Percentiles rank a stretch among this genome's conserved stretches.
phyloP scores from a whole-genome alignment of 192 early-diverging fungal genomes.

The Fimicolochytrium jonesii region DNA sequence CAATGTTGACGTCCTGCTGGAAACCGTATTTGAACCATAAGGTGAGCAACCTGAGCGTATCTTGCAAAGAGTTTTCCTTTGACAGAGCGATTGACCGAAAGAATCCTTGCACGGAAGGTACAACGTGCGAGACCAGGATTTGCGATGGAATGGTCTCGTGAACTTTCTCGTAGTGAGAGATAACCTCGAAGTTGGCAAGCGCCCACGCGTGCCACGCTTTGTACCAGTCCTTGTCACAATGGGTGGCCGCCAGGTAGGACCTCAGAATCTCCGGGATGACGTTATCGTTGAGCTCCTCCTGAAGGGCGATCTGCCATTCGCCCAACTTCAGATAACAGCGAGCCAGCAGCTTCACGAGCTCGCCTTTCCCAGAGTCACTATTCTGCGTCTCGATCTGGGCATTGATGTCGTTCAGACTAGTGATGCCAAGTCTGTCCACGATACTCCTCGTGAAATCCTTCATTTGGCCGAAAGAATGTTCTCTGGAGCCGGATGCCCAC shows the following conservation, averaged over 20 bases:
- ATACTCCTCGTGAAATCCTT: conserved; percentile 73
- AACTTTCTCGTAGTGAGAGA: conserved; percentile 67
- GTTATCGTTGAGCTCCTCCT: conserved; percentile 56
- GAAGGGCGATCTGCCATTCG: conserved; percentile 77
- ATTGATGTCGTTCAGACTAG: conserved; percentile 48
- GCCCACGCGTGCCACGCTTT: conserved; percentile 98
- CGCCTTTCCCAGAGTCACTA: conserved; percentile 31
- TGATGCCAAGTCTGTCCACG: conserved; percentile 55
- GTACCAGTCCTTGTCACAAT: conserved; percentile 89
- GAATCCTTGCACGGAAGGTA: conserved; percentile 88
- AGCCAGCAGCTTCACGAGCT: conserved; percentile 41
- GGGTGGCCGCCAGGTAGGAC: conserved; percentile 80
- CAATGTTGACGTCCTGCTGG: conserved; percentile 75
- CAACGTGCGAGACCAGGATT: conserved; percentile 62
- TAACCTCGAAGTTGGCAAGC: conserved; percentile 85
- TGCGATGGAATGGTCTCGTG: conserved; percentile 43
- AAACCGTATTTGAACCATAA: conserved; percentile 96
- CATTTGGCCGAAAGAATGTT: conserved; percentile 70
- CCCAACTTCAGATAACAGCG: conserved; percentile 89
- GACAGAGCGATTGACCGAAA: conserved; percentile 90
- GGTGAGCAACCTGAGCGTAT: conserved; percentile 87
- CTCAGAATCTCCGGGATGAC: conserved; percentile 69
- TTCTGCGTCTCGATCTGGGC: conserved; percentile 32
- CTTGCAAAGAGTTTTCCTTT: conserved; percentile 82
- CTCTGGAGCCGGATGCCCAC: conserved; percentile 69